A percentile compares a stretch with the other conserved stretches of the same genome.
These are phyloP conservation scores for Fraxinus greggii DNA, from an alignment of 305 asterid genomes.

Conservation along the genomic window DNA sequence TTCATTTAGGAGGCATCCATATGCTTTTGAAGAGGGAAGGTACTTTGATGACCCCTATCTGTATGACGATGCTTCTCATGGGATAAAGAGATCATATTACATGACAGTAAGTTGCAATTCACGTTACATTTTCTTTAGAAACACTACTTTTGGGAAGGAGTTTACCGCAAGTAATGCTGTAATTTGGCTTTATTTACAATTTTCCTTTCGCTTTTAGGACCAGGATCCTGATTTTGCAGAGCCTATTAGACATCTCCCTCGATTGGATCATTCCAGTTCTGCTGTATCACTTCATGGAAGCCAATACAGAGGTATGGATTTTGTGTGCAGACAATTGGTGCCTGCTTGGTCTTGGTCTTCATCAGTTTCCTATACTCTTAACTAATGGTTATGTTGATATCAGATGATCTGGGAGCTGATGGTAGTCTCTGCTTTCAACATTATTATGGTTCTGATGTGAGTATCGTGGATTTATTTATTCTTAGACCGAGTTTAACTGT, in stretches of 20 bases:
- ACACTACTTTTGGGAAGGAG: background rate
- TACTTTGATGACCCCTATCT: conserved; percentile 38
- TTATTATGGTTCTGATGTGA: conserved; percentile 44
- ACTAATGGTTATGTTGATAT: conserved; percentile 5
- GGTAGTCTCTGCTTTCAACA: conserved; percentile 30
- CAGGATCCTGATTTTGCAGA: conserved; percentile 39
- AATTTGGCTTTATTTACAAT: background rate
- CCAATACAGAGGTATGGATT: conserved; percentile 33
- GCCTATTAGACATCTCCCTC: conserved; percentile 44
- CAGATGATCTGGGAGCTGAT: conserved; percentile 35
- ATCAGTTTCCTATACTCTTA: conserved; percentile 4
- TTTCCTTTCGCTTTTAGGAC: conserved; percentile 31
- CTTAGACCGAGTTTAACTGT: background rate
- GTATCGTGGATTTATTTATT: conserved; percentile 26
- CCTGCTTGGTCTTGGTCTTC: background rate
- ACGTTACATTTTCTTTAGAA: background rate
- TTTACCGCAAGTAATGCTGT: background rate
- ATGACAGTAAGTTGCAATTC: conserved; percentile 36
- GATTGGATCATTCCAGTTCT: conserved; percentile 40
- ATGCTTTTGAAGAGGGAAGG: conserved; percentile 42
- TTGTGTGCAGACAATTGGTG: background rate
- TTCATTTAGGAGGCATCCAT: conserved; percentile 37
- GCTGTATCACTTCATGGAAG: conserved; percentile 32
- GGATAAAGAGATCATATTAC: conserved; percentile 45
- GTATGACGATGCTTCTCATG: conserved; percentile 39